Conservation (phyloP, 129 eudicot genomes). For the Tanacetum coccineum region DNA sequence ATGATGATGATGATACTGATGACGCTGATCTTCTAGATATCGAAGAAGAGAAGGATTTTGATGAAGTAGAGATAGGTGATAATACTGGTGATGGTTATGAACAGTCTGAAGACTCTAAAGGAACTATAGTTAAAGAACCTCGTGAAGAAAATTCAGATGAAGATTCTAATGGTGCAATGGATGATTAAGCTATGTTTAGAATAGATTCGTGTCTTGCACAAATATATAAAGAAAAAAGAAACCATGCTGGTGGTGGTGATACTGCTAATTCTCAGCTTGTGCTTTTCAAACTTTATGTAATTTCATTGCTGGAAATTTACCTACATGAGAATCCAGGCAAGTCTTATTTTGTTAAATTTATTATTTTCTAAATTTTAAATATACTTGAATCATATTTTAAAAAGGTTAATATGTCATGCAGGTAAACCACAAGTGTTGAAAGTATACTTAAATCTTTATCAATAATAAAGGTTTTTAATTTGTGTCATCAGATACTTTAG, state of each 20-base stretch:
- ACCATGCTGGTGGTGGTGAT: slow-evolving; percentile 77
- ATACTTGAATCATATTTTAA: neutral
- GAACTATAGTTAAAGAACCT: slow-evolving; percentile 40
- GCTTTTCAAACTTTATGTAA: slow-evolving; percentile 90
- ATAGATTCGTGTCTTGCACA: slow-evolving; percentile 81
- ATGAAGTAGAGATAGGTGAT: slow-evolving; percentile 79
- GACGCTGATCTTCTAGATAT: too few species aligned
- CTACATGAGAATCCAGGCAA: slow-evolving; percentile 87
- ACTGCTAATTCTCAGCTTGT: slow-evolving; percentile 95
- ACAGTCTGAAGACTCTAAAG: slow-evolving; percentile 71
- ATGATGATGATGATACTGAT: too few species aligned
- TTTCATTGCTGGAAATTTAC: slow-evolving; percentile 84
- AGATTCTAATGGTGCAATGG: slow-evolving; percentile 89
- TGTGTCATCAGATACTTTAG: too few species aligned
- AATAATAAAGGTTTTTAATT: too few species aligned
- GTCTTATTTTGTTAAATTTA: slow-evolving; percentile 6
- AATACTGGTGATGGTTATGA: slow-evolving; percentile 63
- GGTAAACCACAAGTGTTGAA: slow-evolving; percentile 71
- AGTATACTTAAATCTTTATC: slow-evolving; percentile 67
- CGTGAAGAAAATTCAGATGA: slow-evolving; percentile 57
- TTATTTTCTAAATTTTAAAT: neutral
- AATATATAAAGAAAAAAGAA: slow-evolving; percentile 67
- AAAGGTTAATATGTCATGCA: slow-evolving; percentile 28
- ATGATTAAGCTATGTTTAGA: slow-evolving; percentile 93
- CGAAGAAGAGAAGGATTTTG: slow-evolving; percentile 84